Evolutionary conservation across 2,329 filamentous ascomycete genomes (phyloP).

Genomic region (Stemphylium beticola): DNA sequence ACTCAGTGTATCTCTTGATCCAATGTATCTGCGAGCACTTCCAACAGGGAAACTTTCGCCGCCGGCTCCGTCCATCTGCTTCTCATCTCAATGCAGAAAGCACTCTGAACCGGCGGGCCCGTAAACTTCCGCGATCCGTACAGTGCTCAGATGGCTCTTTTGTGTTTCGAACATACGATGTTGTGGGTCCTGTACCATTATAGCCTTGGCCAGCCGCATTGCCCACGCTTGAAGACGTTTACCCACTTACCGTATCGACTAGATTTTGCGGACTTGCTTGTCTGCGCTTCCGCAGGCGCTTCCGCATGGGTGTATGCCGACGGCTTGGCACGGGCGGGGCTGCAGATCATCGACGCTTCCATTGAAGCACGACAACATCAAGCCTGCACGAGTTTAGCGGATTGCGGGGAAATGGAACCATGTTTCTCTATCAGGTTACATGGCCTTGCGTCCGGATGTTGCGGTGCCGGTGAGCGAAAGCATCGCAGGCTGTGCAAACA

Average conservation of each 20-base stretch:
- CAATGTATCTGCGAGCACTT: too few species aligned
- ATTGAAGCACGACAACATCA: neutral
- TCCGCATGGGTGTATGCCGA: slow-evolving; percentile 4
- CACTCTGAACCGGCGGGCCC: too few species aligned
- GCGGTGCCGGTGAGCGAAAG: neutral
- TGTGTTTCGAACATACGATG: too few species aligned
- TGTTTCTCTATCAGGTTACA: neutral
- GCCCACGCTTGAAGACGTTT: too few species aligned
- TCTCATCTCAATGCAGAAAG: too few species aligned
- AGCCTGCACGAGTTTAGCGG: neutral
- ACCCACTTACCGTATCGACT: neutral
- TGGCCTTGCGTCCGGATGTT: neutral
- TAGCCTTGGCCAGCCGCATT: too few species aligned
- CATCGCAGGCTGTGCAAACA: neutral
- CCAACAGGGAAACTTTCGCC: too few species aligned
- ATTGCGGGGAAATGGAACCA: neutral
- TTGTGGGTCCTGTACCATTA: too few species aligned
- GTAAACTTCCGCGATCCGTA: too few species aligned
- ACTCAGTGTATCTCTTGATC: too few species aligned
- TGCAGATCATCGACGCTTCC: neutral
- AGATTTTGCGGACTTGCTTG: neutral
- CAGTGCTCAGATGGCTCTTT: too few species aligned
- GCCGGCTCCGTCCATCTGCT: too few species aligned
- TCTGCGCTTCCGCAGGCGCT: slow-evolving; percentile 10
- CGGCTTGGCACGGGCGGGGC: neutral